A percentile compares a stretch with the other conserved stretches of the same genome.
Evolutionary conservation across 345 rosid genomes (phyloP).

Genomic region (Reutealis trisperma): DNA sequence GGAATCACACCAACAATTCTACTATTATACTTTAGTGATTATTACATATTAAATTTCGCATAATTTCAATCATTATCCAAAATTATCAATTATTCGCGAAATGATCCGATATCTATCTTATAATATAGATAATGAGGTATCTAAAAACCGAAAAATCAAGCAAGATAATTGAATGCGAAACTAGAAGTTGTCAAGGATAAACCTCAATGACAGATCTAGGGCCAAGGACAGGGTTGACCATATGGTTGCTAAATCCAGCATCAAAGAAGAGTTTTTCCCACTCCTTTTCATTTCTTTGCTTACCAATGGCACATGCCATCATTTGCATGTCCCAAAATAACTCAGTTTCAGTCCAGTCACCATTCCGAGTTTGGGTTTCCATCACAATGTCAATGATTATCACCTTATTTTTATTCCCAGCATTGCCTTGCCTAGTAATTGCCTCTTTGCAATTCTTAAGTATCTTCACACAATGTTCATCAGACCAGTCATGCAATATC

Average conservation of each 20-base stretch:
- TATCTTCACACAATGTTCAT: slow-evolving; percentile 10
- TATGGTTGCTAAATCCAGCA: slow-evolving; percentile 35
- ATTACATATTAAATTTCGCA: too few species aligned
- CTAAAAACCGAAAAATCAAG: too few species aligned
- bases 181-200: slow-evolving; percentile 17
- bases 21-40: too few species aligned
- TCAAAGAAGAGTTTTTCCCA: slow-evolving; percentile 30
- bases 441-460: slow-evolving; percentile 18
- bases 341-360: slow-evolving; percentile 6
- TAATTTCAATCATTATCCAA: too few species aligned
- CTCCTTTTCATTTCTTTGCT: slow-evolving; percentile 29
- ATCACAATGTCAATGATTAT: slow-evolving; percentile 10
- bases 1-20: too few species aligned
- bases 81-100: too few species aligned
- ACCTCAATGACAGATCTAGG: slow-evolving; percentile 32
- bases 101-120: too few species aligned
- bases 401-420: neutral
- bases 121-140: too few species aligned
- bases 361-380: neutral
- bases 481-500: slow-evolving; percentile 7
- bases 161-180: too few species aligned
- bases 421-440: neutral
- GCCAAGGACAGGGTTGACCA: slow-evolving; percentile 19
- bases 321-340: slow-evolving; percentile 20
- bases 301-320: slow-evolving; percentile 7